Percentiles rank a stretch among this genome's conserved stretches.
phyloP scores from a whole-genome alignment of 192 early-diverging fungal genomes.

The Geranomyces michiganensis region DNA sequence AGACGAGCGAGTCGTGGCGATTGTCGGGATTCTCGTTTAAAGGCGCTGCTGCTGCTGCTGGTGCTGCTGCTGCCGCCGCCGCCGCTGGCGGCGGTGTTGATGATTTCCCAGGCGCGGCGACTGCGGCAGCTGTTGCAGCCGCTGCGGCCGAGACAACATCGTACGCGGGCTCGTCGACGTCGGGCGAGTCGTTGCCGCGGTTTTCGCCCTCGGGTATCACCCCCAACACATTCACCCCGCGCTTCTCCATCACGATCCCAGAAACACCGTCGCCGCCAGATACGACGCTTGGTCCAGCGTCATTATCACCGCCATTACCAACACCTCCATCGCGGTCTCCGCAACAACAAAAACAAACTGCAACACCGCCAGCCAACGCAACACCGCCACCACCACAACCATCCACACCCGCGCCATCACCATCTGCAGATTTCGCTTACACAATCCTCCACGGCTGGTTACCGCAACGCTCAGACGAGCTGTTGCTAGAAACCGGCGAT shows the following conservation, averaged over 20 bases:
- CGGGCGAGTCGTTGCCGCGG: constrained; percentile 2
- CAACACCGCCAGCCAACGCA: too few species aligned
- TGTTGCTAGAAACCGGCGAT: constrained; percentile 31
- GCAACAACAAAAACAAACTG: too few species aligned
- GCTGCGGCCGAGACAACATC: neutral
- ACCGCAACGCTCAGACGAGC: constrained; percentile 40
- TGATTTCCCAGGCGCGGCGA: neutral
- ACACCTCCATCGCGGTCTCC: neutral
- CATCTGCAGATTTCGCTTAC: constrained; percentile 6
- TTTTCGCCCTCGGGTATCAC: constrained; percentile 17
- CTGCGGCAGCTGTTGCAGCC: neutral
- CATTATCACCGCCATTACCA: neutral
- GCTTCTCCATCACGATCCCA: neutral
- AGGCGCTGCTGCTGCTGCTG: neutral
- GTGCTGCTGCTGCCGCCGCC: neutral
- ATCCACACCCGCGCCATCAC: too few species aligned
- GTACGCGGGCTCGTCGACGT: neutral
- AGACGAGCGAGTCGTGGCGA: neutral
- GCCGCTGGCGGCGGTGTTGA: neutral
- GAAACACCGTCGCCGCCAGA: neutral
- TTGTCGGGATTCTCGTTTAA: neutral
- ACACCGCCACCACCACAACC: neutral
- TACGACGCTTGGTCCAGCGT: too few species aligned
- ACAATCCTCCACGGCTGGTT: constrained; percentile 33
- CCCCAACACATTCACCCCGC: constrained; percentile 1